Conservation (phyloP, 768 basidiomycete genomes). For the Psilocybe azurescens region DNA sequence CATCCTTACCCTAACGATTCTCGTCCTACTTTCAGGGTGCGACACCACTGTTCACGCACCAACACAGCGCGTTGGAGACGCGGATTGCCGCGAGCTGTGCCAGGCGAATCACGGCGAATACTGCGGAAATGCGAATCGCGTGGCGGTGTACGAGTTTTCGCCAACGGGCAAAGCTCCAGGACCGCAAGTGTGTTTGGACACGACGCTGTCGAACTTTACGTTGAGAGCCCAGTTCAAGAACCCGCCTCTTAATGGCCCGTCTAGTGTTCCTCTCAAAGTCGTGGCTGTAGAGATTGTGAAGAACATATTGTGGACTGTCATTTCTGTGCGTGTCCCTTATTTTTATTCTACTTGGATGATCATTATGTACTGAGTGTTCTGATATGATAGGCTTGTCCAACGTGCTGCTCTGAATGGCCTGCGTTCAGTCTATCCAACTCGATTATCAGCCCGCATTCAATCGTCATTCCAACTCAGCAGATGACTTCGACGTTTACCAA, state of each 20-base stretch:
- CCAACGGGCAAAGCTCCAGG: slow-evolving; percentile 28
- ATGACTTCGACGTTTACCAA: slow-evolving; percentile 43
- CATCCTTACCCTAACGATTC: neutral
- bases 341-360: neutral
- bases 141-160: slow-evolving; percentile 42
- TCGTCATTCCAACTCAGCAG: slow-evolving; percentile 39
- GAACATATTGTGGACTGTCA: slow-evolving; percentile 43
- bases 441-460: slow-evolving; percentile 44
- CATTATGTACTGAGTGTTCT: neutral
- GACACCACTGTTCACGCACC: slow-evolving; percentile 38
- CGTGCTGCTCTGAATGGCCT: slow-evolving; percentile 50
- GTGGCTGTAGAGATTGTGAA: slow-evolving; percentile 45
- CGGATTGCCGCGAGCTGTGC: slow-evolving; percentile 47
- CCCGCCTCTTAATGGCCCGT: slow-evolving; percentile 34
- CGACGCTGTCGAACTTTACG: slow-evolving; percentile 41
- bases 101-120: slow-evolving; percentile 40
- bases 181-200: slow-evolving; percentile 34
- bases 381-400: slow-evolving; percentile 41
- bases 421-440: slow-evolving; percentile 42
- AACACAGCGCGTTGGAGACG: slow-evolving; percentile 42
- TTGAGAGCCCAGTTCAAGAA: slow-evolving; percentile 40
- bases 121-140: slow-evolving; percentile 44
- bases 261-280: slow-evolving; percentile 35
- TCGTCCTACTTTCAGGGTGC: slow-evolving; percentile 37
- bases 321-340: slow-evolving; percentile 38